These are phyloP conservation scores for Phlebiopsis flavidoalba DNA, from an alignment of 768 basidiomycete species.

Conservation along the genomic window DNA sequence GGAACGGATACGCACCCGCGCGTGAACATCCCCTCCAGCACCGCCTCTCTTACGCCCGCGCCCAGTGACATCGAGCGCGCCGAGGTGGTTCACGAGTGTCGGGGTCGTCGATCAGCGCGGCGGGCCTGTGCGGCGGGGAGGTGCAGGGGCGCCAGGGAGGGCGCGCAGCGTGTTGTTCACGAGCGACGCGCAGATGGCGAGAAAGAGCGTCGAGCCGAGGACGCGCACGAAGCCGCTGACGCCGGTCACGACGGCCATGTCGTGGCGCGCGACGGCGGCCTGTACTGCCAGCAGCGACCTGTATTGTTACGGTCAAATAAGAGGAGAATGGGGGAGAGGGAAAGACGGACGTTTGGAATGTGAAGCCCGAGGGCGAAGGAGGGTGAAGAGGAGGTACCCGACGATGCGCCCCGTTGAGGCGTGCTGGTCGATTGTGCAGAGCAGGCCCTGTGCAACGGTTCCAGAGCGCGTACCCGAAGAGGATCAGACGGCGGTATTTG, in stretches of 20 bases:
- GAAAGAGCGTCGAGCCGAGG: constrained; percentile 34
- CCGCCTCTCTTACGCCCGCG: neutral
- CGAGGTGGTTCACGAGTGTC: constrained; percentile 12
- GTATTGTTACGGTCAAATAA: neutral
- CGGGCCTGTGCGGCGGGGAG: constrained; percentile 8
- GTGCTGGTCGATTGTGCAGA: constrained; percentile 29
- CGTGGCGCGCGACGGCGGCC: constrained; percentile 20
- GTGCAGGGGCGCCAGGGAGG: constrained; percentile 1
- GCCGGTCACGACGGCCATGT: constrained; percentile 18
- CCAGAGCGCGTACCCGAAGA: constrained; percentile 26
- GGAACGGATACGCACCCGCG: constrained; percentile 16
- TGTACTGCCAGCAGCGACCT: constrained; percentile 31
- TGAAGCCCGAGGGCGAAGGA: constrained; percentile 33
- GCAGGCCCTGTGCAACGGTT: constrained; percentile 33
- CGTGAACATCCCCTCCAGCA: constrained; percentile 14
- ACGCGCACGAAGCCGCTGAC: constrained; percentile 26
- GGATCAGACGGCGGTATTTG: constrained; percentile 28
- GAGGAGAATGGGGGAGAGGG: neutral
- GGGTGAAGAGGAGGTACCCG: constrained; percentile 31
- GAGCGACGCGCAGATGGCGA: constrained; percentile 29
- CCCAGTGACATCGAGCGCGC: constrained; percentile 1
- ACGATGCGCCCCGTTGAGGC: constrained; percentile 27
- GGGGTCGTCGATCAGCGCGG: constrained; percentile 13
- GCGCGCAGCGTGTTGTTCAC: constrained; percentile 16
- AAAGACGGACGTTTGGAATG: constrained; percentile 14